A percentile compares a stretch with the other conserved stretches of the same genome.
Evolutionary conservation across 2,329 filamentous ascomycete genomes (phyloP).

Genomic region (Sporothrix brasiliensis): DNA sequence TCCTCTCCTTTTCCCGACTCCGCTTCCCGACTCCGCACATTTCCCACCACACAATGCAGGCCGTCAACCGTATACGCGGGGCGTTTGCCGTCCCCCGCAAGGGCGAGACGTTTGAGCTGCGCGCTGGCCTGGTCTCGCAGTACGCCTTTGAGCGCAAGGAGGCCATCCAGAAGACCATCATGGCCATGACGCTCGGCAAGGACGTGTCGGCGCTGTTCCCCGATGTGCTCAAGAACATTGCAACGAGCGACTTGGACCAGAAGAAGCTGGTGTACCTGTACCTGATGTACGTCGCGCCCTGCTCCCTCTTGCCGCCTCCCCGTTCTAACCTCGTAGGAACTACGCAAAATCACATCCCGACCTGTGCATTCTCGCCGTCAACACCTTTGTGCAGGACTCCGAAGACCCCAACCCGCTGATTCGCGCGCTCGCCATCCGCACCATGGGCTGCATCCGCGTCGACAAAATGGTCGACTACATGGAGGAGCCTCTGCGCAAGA

Average conservation of each 20-base stretch:
- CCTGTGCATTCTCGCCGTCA: constrained; percentile 96
- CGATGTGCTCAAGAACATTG: constrained; percentile 98
- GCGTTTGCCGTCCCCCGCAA: constrained; percentile 92
- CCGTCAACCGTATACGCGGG: constrained; percentile 92
- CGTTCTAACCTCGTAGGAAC: constrained; percentile 64
- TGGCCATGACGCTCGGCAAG: constrained; percentile 99
- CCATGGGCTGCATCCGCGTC: constrained; percentile 97
- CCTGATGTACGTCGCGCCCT: constrained; percentile 67
- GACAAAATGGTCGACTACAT: constrained; percentile 99
- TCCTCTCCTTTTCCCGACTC: not conserved
- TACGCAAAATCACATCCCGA: constrained; percentile 99
- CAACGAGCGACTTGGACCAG: constrained; percentile 90
- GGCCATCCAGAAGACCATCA: constrained; percentile 99
- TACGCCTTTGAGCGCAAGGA: constrained; percentile 99
- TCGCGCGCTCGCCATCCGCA: constrained; percentile 90
- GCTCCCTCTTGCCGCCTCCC: constrained; percentile 2
- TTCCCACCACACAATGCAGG: constrained; percentile 44
- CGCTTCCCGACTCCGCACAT: no score
- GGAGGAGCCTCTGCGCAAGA: constrained; percentile 96
- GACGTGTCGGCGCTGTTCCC: constrained; percentile 97
- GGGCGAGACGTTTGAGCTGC: constrained; percentile 96
- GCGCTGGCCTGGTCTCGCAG: constrained; percentile 93
- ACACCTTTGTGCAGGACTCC: constrained; percentile 98
- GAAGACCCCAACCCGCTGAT: constrained; percentile 98
- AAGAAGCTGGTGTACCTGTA: constrained; percentile 99